Evolutionary conservation across 1,284 basidiomycete genomes (phyloP), one percentile per base, ranked within the genome.

Genomic region (Meira miltonrushii): DNA sequence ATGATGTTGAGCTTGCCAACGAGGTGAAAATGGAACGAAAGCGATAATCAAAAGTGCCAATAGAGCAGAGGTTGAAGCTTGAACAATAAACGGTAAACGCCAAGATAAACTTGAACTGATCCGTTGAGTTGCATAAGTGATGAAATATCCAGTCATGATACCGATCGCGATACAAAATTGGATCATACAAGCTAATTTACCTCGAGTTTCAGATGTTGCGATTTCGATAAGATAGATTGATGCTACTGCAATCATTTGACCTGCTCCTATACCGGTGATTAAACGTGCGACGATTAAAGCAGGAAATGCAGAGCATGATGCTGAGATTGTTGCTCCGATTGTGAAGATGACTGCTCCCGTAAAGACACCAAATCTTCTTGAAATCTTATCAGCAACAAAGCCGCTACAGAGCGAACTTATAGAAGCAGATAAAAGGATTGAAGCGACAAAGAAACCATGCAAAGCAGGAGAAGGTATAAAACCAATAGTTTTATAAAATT

Each of bases 361-460:
- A 13, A n/a, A 38, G 12, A 56, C 54, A n/a, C 54, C 54, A 50
- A 44, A 56, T 4, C 54, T 38, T 56, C 54, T 44, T 41, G 54
- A 56, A 38, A 56, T 56, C 46, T 56, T 56, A 19, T 56, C 54
- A n/a, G 54, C 54, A 17, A 56, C 41, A 50, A 19, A 41, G 2
- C 54, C 54, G 39, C 54, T 56, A 37, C 39, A 41, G 12, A 56
- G 21, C 9, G 54, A 56, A 38, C 37, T 40, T n/a, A 23, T 33
- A n/a, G 54, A 56, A 25, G 54, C 54, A 19, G 54, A 56, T 10
- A 56, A 40, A 17, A 56, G 39, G 25, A 56, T 56, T 15, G 54
- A 56, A 33, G 54, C 54, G 51, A 56, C 54, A 33, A 56, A 56
- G 25, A 56, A 56, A 9, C 54, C 54, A n/a, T 56, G 54, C 11